Percentiles rank a stretch among this genome's conserved stretches.
Evolutionary conservation across 2,329 filamentous ascomycete genomes (phyloP).

Genomic region (Alternaria sp.): DNA sequence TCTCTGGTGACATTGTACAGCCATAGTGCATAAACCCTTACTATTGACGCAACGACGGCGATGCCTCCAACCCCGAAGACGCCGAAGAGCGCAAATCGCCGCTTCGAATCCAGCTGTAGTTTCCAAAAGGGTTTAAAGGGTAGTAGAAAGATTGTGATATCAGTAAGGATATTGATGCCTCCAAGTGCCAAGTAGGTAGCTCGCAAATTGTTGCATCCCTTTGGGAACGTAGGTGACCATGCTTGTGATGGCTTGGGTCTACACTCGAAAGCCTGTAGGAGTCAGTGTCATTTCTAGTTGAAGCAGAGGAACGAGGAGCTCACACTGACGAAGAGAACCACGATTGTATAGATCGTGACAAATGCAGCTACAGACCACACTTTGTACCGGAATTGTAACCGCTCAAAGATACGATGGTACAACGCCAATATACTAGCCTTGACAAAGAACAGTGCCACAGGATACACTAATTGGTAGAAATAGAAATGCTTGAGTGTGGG

Average conservation of each 20-base stretch:
- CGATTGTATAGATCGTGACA: constrained; percentile 17
- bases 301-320: background rate
- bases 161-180: constrained; percentile 25
- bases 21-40: constrained; percentile 25
- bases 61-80: constrained; percentile 25
- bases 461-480: constrained; percentile 33
- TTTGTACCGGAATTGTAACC: constrained; percentile 11
- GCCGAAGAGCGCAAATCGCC: constrained; percentile 11
- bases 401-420: constrained; percentile 26
- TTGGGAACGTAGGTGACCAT: constrained; percentile 25
- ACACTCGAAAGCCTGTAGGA: constrained; percentile 27
- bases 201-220: constrained; percentile 27
- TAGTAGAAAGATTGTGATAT: constrained; percentile 23
- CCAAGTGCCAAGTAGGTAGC: constrained; percentile 25
- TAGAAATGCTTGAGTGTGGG: constrained; percentile 16
- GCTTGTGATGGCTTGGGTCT: constrained; percentile 12
- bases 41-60: constrained; percentile 27
- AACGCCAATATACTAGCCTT: constrained; percentile 30
- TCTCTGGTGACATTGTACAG: constrained; percentile 25
- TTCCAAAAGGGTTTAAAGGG: constrained; percentile 19
- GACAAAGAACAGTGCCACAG: constrained; percentile 27
- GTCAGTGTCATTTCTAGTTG: background rate
- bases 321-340: constrained; percentile 22
- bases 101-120: background rate
- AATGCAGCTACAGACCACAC: constrained; percentile 9